These are phyloP conservation scores for Dioscorea zingiberensis DNA, from an alignment of 106 monocot genomes.

Conservation along the genomic window DNA sequence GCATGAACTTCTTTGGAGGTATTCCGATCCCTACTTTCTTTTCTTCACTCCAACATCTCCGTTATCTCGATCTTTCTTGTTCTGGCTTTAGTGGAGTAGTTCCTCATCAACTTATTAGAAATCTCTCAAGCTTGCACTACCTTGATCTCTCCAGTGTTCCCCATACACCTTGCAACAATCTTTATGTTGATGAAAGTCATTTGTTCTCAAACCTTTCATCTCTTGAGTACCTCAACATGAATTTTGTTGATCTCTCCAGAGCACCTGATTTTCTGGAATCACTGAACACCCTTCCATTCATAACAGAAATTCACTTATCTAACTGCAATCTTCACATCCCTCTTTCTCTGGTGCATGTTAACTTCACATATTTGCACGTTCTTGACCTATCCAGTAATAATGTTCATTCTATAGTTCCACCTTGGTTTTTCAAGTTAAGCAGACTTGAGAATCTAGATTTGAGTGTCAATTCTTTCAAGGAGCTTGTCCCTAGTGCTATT, in stretches of 20 bases:
- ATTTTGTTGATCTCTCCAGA: not conserved
- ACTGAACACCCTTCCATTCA: slow-evolving; percentile 1
- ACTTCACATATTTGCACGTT: slow-evolving; percentile 12
- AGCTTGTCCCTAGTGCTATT: not conserved
- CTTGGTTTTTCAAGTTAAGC: too few species aligned
- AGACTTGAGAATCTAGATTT: not conserved
- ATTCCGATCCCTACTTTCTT: slow-evolving; percentile 14
- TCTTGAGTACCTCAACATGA: slow-evolving; percentile 16
- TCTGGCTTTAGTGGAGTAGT: not conserved
- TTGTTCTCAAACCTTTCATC: slow-evolving; percentile 24
- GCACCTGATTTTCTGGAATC: slow-evolving; percentile 6
- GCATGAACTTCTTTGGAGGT: slow-evolving; percentile 14
- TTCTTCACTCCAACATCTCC: slow-evolving; percentile 12
- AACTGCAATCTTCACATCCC: slow-evolving; percentile 3
- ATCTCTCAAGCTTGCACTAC: slow-evolving; percentile 15
- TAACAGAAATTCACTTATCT: not conserved
- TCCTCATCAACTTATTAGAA: slow-evolving; percentile 29
- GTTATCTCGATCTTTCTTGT: slow-evolving; percentile 29
- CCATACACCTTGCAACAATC: not conserved
- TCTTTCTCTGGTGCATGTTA: slow-evolving; percentile 1
- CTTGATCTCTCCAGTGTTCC: slow-evolving; percentile 5
- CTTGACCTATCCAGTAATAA: too few species aligned
- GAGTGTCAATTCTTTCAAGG: not conserved
- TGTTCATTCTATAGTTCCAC: too few species aligned
- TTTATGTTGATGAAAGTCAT: not conserved